Percentiles rank a stretch among this genome's conserved stretches.
Conservation (phyloP, 176 grass and related monocot species). For the Avena atlantica region DNA sequence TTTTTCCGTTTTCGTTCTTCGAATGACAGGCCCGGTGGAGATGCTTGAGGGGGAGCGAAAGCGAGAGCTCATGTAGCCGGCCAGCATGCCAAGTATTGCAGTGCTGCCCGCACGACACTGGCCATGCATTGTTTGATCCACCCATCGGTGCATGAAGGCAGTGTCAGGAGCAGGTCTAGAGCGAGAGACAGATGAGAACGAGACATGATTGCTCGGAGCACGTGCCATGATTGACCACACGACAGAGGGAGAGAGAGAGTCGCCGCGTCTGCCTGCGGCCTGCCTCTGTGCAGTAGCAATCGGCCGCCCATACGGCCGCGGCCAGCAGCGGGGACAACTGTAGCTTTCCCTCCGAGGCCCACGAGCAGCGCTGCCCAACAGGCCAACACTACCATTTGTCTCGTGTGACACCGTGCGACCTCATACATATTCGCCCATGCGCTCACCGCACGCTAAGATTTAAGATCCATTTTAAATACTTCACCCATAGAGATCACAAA, state of each 20-base stretch:
- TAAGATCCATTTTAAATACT: too few relatives aligned
- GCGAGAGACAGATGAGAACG: background rate
- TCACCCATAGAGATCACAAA: too few relatives aligned
- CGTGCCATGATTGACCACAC: conserved; percentile 50
- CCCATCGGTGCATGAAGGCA: conserved; percentile 4
- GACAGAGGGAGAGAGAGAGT: background rate
- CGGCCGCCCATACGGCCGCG: background rate
- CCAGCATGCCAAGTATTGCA: background rate
- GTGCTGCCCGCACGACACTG: too few relatives aligned
- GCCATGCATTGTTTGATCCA: too few relatives aligned
- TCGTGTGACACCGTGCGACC: background rate
- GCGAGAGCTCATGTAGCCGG: background rate
- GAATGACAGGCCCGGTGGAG: too few relatives aligned
- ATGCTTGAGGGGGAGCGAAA: background rate
- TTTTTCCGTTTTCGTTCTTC: too few relatives aligned
- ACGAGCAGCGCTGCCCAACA: background rate
- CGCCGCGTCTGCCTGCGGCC: background rate
- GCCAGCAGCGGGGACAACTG: conserved; percentile 22
- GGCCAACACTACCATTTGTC: background rate
- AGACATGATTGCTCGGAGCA: conserved; percentile 38
- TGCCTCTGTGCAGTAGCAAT: conserved; percentile 21
- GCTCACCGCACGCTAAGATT: too few relatives aligned
- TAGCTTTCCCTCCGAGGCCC: conserved; percentile 23
- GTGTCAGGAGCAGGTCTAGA: background rate
- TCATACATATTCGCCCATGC: background rate